Percentiles rank a stretch among this genome's conserved stretches.
Evolutionary conservation across 495 filamentous ascomycete species (phyloP).

Genomic region (Collariella sp.): DNA sequence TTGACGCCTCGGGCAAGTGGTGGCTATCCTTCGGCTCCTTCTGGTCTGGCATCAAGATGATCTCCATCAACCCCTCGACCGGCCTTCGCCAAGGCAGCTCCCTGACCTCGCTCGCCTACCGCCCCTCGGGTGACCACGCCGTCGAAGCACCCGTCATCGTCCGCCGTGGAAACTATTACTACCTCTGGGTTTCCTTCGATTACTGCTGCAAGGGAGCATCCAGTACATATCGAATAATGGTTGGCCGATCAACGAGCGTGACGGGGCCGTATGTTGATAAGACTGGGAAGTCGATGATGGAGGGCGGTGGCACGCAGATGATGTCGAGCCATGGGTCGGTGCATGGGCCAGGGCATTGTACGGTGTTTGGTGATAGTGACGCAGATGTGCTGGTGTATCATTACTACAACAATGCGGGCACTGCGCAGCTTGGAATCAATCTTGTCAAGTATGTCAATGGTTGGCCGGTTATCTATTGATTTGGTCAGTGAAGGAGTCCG

Average conservation of each 20-base stretch:
- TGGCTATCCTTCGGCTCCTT: conserved; percentile 2
- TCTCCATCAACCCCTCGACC: background rate
- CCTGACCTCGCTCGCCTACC: background rate
- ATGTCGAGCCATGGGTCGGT: conserved; percentile 2
- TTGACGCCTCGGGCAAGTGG: conserved; percentile 1
- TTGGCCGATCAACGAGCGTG: conserved; percentile 1
- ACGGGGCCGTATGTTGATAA: conserved; percentile 4
- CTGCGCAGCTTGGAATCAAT: conserved; percentile 2
- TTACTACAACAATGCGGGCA: conserved; percentile 1
- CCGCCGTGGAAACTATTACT: background rate
- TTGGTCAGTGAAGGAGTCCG: too few species aligned
- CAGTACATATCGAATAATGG: conserved; percentile 4
- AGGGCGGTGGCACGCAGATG: conserved; percentile 1
- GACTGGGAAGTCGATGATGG: background rate
- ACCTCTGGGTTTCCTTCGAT: conserved; percentile 4
- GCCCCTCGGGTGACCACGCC: background rate
- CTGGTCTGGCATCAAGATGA: conserved; percentile 5
- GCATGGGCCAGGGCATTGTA: background rate
- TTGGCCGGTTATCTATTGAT: conserved; percentile 1
- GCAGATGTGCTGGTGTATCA: conserved; percentile 4
- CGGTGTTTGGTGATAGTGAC: background rate
- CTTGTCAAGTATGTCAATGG: background rate
- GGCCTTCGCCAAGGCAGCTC: background rate
- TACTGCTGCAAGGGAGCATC: conserved; percentile 1
- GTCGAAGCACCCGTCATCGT: background rate